phyloP scores from a whole-genome alignment of 306 rosid species.

The Begonia peltatifolia region DNA sequence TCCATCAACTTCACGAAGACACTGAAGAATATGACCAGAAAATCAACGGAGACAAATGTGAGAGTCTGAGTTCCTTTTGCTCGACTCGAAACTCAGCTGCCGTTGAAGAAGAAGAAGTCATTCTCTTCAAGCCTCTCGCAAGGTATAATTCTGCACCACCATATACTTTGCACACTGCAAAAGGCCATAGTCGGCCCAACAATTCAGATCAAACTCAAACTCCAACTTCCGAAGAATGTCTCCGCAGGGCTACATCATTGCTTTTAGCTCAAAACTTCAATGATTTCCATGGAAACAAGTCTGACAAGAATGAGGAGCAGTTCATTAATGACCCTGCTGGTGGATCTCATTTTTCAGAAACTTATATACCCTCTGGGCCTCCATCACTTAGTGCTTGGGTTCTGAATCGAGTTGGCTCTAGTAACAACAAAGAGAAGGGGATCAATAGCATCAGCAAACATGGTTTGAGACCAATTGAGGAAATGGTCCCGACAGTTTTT shows the following conservation, averaged over 20 bases:
- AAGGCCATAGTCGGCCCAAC: slow-evolving; percentile 26
- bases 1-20: slow-evolving; percentile 10
- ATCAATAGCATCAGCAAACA: slow-evolving; percentile 20
- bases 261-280: slow-evolving; percentile 58
- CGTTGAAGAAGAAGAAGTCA: slow-evolving; percentile 81
- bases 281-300: slow-evolving; percentile 20
- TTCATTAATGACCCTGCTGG: slow-evolving; percentile 27
- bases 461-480: slow-evolving; percentile 52
- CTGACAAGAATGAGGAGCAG: slow-evolving; percentile 34
- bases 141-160: slow-evolving; percentile 76
- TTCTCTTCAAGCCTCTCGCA: slow-evolving; percentile 79
- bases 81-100: slow-evolving; percentile 19
- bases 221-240: slow-evolving; percentile 51
- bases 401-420: slow-evolving; percentile 33
- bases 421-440: slow-evolving; percentile 28
- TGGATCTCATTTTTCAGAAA: slow-evolving; percentile 20
- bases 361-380: slow-evolving; percentile 56
- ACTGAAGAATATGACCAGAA: slow-evolving; percentile 13
- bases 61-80: slow-evolving; percentile 6
- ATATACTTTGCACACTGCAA: slow-evolving; percentile 17
- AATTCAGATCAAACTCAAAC: slow-evolving; percentile 20
- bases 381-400: slow-evolving; percentile 97
- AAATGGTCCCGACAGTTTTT: slow-evolving; percentile 32
- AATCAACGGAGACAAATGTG: slow-evolving; percentile 9
- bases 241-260: slow-evolving; percentile 77